A percentile compares a stretch with the other conserved stretches of the same genome.
These are phyloP conservation scores for Botryotinia convoluta DNA, from an alignment of 2,329 filamentous ascomycete species.

Conservation along the genomic window DNA sequence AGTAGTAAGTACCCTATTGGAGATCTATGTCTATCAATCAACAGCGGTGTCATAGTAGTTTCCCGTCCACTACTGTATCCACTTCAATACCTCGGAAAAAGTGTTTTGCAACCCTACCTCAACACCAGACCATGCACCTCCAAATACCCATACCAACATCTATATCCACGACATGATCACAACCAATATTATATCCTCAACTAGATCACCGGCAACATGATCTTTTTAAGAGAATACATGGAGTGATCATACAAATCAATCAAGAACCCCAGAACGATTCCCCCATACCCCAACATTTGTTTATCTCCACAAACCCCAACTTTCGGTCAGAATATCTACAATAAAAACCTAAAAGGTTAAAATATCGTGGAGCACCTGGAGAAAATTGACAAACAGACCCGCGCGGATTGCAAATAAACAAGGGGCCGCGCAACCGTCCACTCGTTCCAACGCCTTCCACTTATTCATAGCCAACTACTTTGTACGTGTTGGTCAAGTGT, in stretches of 20 bases:
- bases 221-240: not conserved
- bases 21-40: not conserved
- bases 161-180: not conserved
- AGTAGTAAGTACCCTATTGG: not conserved
- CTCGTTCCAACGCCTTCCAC: not conserved
- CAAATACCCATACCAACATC: not conserved
- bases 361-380: not conserved
- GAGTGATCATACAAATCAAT: not conserved
- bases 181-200: not conserved
- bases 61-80: not conserved
- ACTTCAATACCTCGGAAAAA: not conserved
- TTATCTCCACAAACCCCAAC: not conserved
- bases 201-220: too few relatives aligned
- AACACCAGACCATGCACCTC: not conserved
- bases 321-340: not conserved
- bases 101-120: not conserved
- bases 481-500: not conserved
- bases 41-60: not conserved
- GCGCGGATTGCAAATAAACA: not conserved
- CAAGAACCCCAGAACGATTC: not conserved
- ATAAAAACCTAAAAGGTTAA: not conserved
- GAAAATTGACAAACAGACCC: not conserved
- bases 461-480: not conserved
- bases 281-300: slow-evolving; percentile 1
- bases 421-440: slow-evolving; percentile 1